phyloP scores from a whole-genome alignment of 139 green algal genomes.

The Tetraselmis striata region DNA sequence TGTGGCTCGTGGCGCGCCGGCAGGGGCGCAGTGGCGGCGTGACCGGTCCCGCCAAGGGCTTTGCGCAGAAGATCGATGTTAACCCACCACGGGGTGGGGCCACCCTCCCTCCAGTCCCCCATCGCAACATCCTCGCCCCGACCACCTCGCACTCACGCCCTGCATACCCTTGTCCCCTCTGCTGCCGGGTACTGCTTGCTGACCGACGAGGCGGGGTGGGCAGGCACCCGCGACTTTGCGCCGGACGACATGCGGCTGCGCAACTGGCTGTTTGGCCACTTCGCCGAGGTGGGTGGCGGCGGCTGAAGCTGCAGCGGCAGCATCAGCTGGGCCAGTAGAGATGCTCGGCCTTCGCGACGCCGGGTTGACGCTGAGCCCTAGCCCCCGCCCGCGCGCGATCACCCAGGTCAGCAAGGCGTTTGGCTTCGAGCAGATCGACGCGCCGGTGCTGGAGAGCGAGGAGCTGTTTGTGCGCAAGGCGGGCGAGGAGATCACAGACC shows the following conservation, averaged over 20 bases:
- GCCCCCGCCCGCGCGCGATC: not conserved
- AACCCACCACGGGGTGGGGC: not conserved
- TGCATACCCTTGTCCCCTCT: no score
- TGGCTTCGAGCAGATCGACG: slow-evolving; percentile 92
- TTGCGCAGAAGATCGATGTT: not conserved
- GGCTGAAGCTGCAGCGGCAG: no score
- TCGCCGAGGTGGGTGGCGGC: slow-evolving; percentile 18
- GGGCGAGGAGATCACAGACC: slow-evolving; percentile 95
- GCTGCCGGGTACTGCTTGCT: no score
- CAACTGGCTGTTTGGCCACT: slow-evolving; percentile 90
- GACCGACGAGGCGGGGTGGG: no score
- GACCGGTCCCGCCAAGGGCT: not conserved
- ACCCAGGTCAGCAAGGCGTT: slow-evolving; percentile 52
- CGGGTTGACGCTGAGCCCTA: no score
- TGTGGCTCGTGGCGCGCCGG: no score
- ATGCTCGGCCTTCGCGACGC: no score
- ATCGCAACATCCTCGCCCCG: no score
- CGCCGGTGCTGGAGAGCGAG: slow-evolving; percentile 93
- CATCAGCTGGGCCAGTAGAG: no score
- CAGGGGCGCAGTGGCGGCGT: not conserved
- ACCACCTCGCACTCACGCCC: no score
- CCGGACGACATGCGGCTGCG: slow-evolving; percentile 90
- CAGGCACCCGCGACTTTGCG: slow-evolving; percentile 89
- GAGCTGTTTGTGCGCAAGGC: slow-evolving; percentile 95
- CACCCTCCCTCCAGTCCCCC: no score